These are phyloP conservation scores for Gossypium sturtianum DNA, from an alignment of 345 rosid genomes.

Conservation along the genomic window DNA sequence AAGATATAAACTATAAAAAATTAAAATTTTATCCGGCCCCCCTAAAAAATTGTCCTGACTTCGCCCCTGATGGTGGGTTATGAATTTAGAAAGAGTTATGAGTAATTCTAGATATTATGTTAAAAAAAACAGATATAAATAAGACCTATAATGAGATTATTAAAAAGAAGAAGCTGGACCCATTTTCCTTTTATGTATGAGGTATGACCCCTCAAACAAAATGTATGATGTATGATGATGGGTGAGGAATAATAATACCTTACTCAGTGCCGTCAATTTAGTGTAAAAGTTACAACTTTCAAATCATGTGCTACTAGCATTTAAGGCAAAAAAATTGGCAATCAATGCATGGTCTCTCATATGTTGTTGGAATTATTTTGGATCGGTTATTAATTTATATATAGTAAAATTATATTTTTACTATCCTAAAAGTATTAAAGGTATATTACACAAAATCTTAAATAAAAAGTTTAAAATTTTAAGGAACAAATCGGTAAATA, in stretches of 20 bases:
- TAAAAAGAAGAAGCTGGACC: background rate
- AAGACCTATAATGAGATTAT: background rate
- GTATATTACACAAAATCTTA: fast-evolving
- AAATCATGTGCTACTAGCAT: background rate
- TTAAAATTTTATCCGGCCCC: no score
- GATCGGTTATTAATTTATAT: fast-evolving
- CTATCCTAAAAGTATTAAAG: no score
- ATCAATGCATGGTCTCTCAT: background rate
- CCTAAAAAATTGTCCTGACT: no score
- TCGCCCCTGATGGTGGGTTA: no score
- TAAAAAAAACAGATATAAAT: no score
- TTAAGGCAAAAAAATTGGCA: background rate
- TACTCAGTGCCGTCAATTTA: background rate
- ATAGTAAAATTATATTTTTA: no score
- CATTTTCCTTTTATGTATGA: background rate
- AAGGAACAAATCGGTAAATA: fast-evolving
- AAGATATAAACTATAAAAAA: no score
- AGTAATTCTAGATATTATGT: no score
- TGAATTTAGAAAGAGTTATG: no score
- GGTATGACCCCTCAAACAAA: background rate
- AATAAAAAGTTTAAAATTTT: no score
- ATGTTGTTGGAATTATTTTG: no score
- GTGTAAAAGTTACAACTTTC: background rate
- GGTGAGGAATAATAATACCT: background rate
- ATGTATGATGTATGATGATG: background rate